Base-by-base conservation (phyloP, 2,329 filamentous ascomycete genomes). In the Xylariales sp. region DNA sequence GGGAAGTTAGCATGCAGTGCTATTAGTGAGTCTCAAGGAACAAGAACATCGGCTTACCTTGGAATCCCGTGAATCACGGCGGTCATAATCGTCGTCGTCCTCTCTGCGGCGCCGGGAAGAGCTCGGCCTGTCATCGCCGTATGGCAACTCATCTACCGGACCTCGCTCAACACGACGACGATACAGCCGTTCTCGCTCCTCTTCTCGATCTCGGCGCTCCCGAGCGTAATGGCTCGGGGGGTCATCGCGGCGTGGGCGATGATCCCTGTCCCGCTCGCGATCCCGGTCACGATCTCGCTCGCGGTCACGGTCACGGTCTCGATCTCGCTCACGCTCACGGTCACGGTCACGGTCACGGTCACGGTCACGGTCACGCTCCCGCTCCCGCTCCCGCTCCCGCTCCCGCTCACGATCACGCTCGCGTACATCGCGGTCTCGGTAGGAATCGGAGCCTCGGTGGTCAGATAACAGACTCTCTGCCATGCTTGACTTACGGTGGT, bases 161-260 rank as follows among this genome's bases (percentile, higher is more conserved):
- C 85, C 83, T 51, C 84, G 65, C 29, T 62, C 61, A 43, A 68
- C 59, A 41, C 88, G 88, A 50, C 90, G 86, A 41, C 88, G 82
- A 62, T 95, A 96, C 37, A 85, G 72, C 42, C 88, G 81, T 63
- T 97, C 93, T 39, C 91, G 81, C 60, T 96, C 90, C 50, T 89
- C 85, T 57, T 97, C 91, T 34, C 90, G 80, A 48, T 93, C 88
- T 44, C 89, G 79, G 38, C 90, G 78, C 63, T 95, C 91, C 38
- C 88, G 83, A 42, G 93, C 89, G 58, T 95, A 94, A 57, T 82
- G 74, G 50, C 78, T 76, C 34, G 67, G 60, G 28, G 78, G 71
- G 29, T 83, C 79, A 39, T 80, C 76, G 37, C 81, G 78, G 30
- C 76, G 72, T 44, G 74, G 64, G 33, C 74, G 73, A 43, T 65